Evolutionary conservation across 2,329 filamentous ascomycete genomes (phyloP), one percentile per base, ranked within the genome.

Genomic region (Nemania sp.): DNA sequence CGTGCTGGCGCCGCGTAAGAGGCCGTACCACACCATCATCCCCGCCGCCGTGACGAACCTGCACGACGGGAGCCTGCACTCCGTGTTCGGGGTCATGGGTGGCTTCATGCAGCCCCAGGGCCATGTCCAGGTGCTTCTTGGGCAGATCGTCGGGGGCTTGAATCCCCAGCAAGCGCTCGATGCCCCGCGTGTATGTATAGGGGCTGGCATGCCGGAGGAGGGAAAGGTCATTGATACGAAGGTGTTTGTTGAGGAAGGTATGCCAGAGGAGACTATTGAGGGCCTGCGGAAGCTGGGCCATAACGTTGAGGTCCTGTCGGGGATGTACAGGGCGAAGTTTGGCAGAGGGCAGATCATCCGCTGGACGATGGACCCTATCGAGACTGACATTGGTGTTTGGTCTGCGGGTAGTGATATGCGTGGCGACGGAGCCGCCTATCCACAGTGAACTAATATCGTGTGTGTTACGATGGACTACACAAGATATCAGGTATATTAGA

Each of bases 71-170:
- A 90, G 87, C 56, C 82, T 98, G 64, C 93, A 97, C 79, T 92
- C 89, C 3, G 92, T 97, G 0, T 98, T 95, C 75, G 96, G 96
- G 61, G 95, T 98, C 68, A 98, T 98, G 96, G 96, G 96, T 60
- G 95, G 94, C 2, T 98, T 97, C 81, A 98, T 98, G 92, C 96
- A 99, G 82, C 96, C 96, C 0, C 96, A 98, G 80, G 96, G 95
- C 24, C 96, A 98, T 68, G 90, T 98, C 0, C 96, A 98, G 80
- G 94, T 97, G 0, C 82, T 99, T 10, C 84, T 98, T 1, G 97
- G 97, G 72, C 94, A 97, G 87, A 81, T 97, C 0, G 88, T 94
- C 0, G 97, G 94, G 74, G 89, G 90, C 1, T 85, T 93, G 61
- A 91, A 90, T 70, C 94, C 94, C 0, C 96, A 99, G 80, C 89